These are phyloP conservation scores for Wickerhamiella sergipiensis DNA, from an alignment of 805 yeast genomes.

Conservation along the genomic window DNA sequence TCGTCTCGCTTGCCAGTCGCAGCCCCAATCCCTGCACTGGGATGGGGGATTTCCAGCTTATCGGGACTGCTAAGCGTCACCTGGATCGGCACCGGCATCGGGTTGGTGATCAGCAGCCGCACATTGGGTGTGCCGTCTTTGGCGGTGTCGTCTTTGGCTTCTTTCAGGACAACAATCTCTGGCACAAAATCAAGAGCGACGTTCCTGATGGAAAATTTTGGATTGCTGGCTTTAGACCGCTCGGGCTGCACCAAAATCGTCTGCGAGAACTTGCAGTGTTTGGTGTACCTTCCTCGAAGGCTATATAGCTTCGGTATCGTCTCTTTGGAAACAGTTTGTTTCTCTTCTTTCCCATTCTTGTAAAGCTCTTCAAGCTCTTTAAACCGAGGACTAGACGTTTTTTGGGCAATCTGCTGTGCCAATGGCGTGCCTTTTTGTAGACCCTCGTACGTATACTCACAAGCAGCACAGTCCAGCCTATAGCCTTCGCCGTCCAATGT, in stretches of 20 bases:
- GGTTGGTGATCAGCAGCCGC: slow-evolving; percentile 16
- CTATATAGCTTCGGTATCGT: slow-evolving; percentile 17
- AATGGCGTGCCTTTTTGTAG: slow-evolving; percentile 10
- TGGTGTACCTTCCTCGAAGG: slow-evolving; percentile 19
- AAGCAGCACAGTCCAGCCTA: slow-evolving; percentile 14
- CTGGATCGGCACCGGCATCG: slow-evolving; percentile 6
- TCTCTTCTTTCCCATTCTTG: neutral
- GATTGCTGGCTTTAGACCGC: slow-evolving; percentile 12
- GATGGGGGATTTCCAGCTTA: slow-evolving; percentile 4
- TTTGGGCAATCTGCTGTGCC: slow-evolving; percentile 4
- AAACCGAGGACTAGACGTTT: neutral
- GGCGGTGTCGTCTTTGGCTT: neutral
- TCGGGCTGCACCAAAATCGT: slow-evolving; percentile 23
- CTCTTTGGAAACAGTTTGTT: neutral
- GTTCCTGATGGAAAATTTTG: slow-evolving; percentile 12
- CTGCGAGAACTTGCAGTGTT: slow-evolving; percentile 23
- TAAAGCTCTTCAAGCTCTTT: slow-evolving; percentile 1
- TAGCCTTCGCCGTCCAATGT: slow-evolving; percentile 4
- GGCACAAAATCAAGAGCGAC: slow-evolving; percentile 21
- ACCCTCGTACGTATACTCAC: slow-evolving; percentile 14
- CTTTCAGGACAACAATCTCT: slow-evolving; percentile 5
- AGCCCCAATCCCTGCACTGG: slow-evolving; percentile 17
- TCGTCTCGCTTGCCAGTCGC: slow-evolving; percentile 16
- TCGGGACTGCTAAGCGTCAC: slow-evolving; percentile 10
- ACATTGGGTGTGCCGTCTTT: neutral